Conservation (phyloP, 805 yeast genomes). For the Barnettozyma californica region DNA sequence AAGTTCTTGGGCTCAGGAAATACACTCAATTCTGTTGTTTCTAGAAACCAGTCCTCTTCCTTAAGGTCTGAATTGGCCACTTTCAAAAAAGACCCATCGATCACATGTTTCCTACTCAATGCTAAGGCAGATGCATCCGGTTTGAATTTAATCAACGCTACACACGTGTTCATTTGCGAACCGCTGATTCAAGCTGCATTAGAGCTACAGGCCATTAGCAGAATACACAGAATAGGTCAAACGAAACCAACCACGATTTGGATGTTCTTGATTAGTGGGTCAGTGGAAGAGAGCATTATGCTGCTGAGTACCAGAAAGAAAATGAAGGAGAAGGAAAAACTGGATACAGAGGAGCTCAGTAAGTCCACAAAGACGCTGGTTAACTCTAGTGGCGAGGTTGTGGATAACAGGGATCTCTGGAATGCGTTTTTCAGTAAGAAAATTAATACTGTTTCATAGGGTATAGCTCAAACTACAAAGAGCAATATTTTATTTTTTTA, state of each 20-base stretch:
- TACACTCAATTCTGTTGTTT: slow-evolving; percentile 1
- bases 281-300: slow-evolving; percentile 87
- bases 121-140: slow-evolving; percentile 90
- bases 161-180: slow-evolving; percentile 87
- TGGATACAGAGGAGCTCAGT: slow-evolving; percentile 52
- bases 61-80: slow-evolving; percentile 38
- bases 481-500: too few species aligned
- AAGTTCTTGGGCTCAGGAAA: slow-evolving; percentile 47
- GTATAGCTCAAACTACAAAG: too few species aligned
- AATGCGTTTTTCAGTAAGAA: slow-evolving; percentile 43
- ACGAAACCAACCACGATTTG: slow-evolving; percentile 76
- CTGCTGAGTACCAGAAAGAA: slow-evolving; percentile 61
- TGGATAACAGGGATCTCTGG: slow-evolving; percentile 56
- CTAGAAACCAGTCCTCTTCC: neutral
- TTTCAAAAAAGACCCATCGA: slow-evolving; percentile 53
- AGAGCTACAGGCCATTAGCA: slow-evolving; percentile 86
- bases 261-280: slow-evolving; percentile 79
- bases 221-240: slow-evolving; percentile 93
- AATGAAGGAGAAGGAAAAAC: slow-evolving; percentile 29
- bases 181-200: slow-evolving; percentile 84
- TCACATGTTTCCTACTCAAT: slow-evolving; percentile 83
- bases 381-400: slow-evolving; percentile 52
- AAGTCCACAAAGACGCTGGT: slow-evolving; percentile 46
- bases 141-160: slow-evolving; percentile 83
- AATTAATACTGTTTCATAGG: neutral